Conservation (phyloP, 179 eudicot species). For the Vitellaria paradoxa region DNA sequence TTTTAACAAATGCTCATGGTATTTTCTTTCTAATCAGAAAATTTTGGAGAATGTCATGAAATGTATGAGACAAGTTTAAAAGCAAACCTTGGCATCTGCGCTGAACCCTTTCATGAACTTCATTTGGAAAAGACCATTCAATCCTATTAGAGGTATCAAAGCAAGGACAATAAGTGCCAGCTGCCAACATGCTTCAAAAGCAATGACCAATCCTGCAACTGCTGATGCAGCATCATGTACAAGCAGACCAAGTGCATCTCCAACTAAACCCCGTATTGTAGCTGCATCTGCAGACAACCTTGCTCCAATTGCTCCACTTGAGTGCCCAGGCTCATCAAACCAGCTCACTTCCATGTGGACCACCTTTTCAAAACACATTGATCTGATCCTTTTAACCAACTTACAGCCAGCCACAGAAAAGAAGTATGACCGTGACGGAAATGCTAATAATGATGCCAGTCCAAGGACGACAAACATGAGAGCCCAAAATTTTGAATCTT, state of each 20-base stretch:
- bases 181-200: slow-evolving; percentile 27
- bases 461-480: slow-evolving; percentile 47
- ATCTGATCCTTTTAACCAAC: slow-evolving; percentile 43
- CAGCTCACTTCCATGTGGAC: slow-evolving; percentile 56
- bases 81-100: slow-evolving; percentile 44
- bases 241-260: slow-evolving; percentile 26
- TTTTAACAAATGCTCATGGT: too few relatives aligned
- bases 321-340: slow-evolving; percentile 42
- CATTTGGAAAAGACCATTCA: slow-evolving; percentile 16
- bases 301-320: slow-evolving; percentile 29
- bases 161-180: slow-evolving; percentile 26
- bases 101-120: slow-evolving; percentile 26
- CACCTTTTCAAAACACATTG: slow-evolving; percentile 55
- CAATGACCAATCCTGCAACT: slow-evolving; percentile 24
- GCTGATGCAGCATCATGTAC: slow-evolving; percentile 24
- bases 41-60: neutral
- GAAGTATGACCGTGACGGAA: slow-evolving; percentile 35
- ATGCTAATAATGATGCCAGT: slow-evolving; percentile 32
- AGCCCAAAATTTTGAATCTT: slow-evolving; percentile 53
- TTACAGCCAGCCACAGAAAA: slow-evolving; percentile 54
- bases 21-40: neutral
- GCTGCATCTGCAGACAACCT: slow-evolving; percentile 30
- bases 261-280: slow-evolving; percentile 22
- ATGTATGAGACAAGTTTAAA: neutral
- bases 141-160: slow-evolving; percentile 23